Evolutionary conservation across 2,329 filamentous ascomycete species (phyloP), one percentile per base, ranked within the genome.

Genomic region (Botrytis elliptica): DNA sequence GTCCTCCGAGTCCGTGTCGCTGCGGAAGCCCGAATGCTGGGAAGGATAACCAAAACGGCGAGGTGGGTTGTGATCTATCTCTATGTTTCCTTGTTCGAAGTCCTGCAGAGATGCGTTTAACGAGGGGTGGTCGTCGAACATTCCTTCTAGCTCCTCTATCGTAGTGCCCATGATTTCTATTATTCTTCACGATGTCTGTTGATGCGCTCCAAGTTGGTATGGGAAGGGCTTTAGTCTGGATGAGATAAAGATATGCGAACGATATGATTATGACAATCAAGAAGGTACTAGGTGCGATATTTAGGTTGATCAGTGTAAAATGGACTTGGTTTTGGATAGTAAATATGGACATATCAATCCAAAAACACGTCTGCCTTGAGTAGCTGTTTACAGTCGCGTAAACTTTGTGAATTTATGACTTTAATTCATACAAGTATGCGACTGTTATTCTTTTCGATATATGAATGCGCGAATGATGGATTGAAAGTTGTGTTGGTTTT

Each of bases 1-100:
- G 66, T 60, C 49, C 77, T 80, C 81, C 55, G 80, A 80, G 42
- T 83, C 83, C 55, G 81, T 82, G 59, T 83, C 81, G 62, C 85
- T 90, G 77, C 88, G 86, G 84, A 91, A 91, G 79, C 87, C 89
- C 57, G 89, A 91, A 81, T 90, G 88, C 77, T 89, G 87, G 68
- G 87, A 89, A 25, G 87, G 87, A 73, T 81, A 81, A 36, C 85
- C 85, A 74, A 88, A 87, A 70, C 86, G 81, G 38, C 33, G 71
- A 49, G 38, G 71, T 29, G 87, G 88, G 40, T 78, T 78, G 72
- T 76, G 76, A 72, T 73, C 74, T 74, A 78, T 75, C 74, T 79
- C 77, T 80, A 77, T 80, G 78, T 84, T 84, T 75, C 85, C 85
- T 77, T 85, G 84, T 79, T 90, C 88, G 82, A 89, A 90, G 82